These are phyloP conservation scores for Fusarium praegraminearum DNA, from an alignment of 2,329 filamentous ascomycete genomes.

Conservation along the genomic window DNA sequence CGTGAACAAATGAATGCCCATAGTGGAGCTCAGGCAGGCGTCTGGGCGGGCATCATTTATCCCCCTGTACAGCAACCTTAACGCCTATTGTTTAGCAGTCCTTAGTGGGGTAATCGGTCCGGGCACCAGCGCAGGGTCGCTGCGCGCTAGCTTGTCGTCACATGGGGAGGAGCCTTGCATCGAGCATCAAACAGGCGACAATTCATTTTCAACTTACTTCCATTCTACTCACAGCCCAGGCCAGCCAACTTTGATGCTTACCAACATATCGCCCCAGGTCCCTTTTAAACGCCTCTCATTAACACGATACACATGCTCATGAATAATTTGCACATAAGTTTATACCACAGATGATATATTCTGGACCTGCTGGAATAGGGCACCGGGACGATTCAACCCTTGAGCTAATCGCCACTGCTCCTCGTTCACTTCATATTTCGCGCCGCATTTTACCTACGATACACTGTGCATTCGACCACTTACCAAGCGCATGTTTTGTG, in stretches of 20 bases:
- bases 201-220: conserved; percentile 24
- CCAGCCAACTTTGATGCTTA: conserved; percentile 19
- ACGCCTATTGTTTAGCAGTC: conserved; percentile 23
- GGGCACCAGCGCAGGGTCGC: conserved; percentile 32
- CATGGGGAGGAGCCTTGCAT: conserved; percentile 38
- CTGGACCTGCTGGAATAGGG: conserved; percentile 1
- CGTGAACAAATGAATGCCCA: neutral
- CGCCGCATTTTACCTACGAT: conserved; percentile 7
- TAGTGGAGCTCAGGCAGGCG: conserved; percentile 12
- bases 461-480: conserved; percentile 12
- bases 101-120: conserved; percentile 30
- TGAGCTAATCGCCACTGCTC: conserved; percentile 30
- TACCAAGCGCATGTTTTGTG: conserved; percentile 14
- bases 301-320: conserved; percentile 15
- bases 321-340: conserved; percentile 1
- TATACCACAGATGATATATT: conserved; percentile 13
- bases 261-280: conserved; percentile 1
- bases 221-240: conserved; percentile 4
- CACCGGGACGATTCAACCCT: conserved; percentile 22
- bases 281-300: neutral
- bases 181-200: conserved; percentile 17
- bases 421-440: conserved; percentile 7
- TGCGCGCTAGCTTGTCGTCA: conserved; percentile 33
- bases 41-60: neutral
- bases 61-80: conserved; percentile 25